phyloP scores from a whole-genome alignment of 176 grass and related monocot species.

The Eragrostis nindensis region DNA sequence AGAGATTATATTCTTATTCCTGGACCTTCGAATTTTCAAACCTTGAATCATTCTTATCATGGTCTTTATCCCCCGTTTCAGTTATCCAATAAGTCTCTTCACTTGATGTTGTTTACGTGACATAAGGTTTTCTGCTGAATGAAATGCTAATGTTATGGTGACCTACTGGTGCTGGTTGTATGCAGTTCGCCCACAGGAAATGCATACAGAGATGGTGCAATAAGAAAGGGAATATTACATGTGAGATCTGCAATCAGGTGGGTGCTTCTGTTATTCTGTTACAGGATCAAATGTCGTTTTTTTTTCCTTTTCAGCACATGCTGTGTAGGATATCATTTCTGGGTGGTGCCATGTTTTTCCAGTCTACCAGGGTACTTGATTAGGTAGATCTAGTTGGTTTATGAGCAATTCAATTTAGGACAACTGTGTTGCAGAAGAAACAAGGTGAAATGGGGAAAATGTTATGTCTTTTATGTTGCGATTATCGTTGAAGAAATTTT shows the following conservation, averaged over 20 bases:
- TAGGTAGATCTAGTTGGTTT: background rate
- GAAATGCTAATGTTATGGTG: slow-evolving; percentile 35
- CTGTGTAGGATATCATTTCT: slow-evolving; percentile 21
- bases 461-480: background rate
- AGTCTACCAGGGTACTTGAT: background rate
- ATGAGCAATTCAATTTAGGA: slow-evolving; percentile 3
- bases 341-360: background rate
- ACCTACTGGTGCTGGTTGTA: slow-evolving; percentile 21
- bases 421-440: background rate
- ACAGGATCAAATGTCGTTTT: slow-evolving; percentile 9
- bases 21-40: background rate
- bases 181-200: slow-evolving; percentile 95
- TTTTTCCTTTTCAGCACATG: slow-evolving; percentile 2
- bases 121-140: slow-evolving; percentile 11
- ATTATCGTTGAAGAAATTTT: background rate
- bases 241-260: slow-evolving; percentile 99
- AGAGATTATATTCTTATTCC: background rate
- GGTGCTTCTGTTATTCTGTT: slow-evolving; percentile 31
- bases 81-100: slow-evolving; percentile 1
- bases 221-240: slow-evolving; percentile 96
- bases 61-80: background rate
- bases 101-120: background rate
- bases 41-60: slow-evolving; percentile 16
- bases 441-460: background rate
- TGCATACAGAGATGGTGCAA: slow-evolving; percentile 99